These are phyloP conservation scores for Trichoderma oligosporum DNA, from an alignment of 2,329 filamentous ascomycete genomes.

Conservation along the genomic window DNA sequence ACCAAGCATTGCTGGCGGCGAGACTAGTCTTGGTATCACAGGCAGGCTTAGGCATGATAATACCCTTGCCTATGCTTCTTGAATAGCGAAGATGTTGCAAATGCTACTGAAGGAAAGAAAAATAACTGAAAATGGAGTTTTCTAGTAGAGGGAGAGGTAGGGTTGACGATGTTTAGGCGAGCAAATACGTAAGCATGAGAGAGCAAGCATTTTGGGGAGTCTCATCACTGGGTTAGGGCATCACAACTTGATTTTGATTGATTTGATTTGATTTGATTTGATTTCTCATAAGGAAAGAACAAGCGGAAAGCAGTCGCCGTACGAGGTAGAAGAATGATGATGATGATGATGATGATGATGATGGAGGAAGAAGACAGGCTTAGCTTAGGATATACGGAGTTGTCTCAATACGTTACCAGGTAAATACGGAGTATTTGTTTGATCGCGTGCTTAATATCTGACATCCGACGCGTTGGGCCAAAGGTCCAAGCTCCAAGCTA, in stretches of 20 bases:
- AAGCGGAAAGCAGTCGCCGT: background rate
- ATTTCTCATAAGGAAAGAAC: background rate
- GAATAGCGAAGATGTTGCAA: background rate
- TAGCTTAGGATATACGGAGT: background rate
- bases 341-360: background rate
- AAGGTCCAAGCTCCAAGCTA: background rate
- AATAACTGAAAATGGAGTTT: background rate
- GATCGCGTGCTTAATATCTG: background rate
- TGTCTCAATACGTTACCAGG: too few relatives aligned
- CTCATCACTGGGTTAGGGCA: background rate
- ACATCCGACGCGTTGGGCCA: background rate
- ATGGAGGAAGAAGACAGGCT: background rate
- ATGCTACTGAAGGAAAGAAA: background rate
- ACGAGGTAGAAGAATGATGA: background rate
- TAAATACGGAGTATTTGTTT: background rate
- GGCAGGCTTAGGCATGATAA: slow-evolving; percentile 68
- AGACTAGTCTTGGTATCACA: slow-evolving; percentile 59
- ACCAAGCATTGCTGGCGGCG: slow-evolving; percentile 66
- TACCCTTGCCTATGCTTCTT: slow-evolving; percentile 57
- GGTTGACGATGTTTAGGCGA: background rate
- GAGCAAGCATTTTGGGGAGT: background rate
- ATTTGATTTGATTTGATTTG: background rate
- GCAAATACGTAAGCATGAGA: background rate
- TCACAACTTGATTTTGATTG: background rate
- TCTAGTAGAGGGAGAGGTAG: background rate